Evolutionary conservation across 2,329 filamentous ascomycete genomes (phyloP), one percentile per base, ranked within the genome.

Genomic region (Drechslerella coelobrocha): DNA sequence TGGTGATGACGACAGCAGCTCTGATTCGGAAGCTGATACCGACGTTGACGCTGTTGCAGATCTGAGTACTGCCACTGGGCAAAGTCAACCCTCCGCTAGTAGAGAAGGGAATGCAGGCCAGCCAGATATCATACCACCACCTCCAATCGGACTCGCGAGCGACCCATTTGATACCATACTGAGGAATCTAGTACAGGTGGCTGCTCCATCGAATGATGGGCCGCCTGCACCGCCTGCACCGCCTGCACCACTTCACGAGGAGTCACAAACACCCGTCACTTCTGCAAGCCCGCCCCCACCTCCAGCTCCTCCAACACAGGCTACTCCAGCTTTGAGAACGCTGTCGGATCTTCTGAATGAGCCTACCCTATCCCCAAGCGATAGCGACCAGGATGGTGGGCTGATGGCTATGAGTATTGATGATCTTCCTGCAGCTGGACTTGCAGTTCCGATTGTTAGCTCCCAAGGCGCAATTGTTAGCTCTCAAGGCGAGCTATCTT

Each of bases 331-430:
- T 9, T 79, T 79, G 47, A 76, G 75, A 56, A 50, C 59, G 9
- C n/a, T 71, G 7, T 29, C 66, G 4, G 59, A 71, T 6, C 34
- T 71, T 31, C 37, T 71, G 41, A 71, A 71, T 43, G 52, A 76
- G 24, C 75, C 76, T 7, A 77, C 17, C 10, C 26, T 24, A 6
- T 14, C 26, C 1, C 9, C 61, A 76, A 68, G 52, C 55, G 37
- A 41, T 62, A 50, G 57, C 26, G 61, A 61, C 27, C 73, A 75
- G 19, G 77, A 77, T n/a, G 76, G 77, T 31, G 79, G 78, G 23
- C 74, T 77, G 52, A 75, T 82, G 61, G 77, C 80, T 23, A 78
- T 81, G 77, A 81, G 78, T 17, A 76, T 82, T 41, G 80, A 79
- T 61, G 79, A 80, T 66, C 77, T 81, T 52, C 62, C 69, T 34